These are phyloP conservation scores for Argentina anserina DNA, from an alignment of 306 rosid species.

Conservation along the genomic window DNA sequence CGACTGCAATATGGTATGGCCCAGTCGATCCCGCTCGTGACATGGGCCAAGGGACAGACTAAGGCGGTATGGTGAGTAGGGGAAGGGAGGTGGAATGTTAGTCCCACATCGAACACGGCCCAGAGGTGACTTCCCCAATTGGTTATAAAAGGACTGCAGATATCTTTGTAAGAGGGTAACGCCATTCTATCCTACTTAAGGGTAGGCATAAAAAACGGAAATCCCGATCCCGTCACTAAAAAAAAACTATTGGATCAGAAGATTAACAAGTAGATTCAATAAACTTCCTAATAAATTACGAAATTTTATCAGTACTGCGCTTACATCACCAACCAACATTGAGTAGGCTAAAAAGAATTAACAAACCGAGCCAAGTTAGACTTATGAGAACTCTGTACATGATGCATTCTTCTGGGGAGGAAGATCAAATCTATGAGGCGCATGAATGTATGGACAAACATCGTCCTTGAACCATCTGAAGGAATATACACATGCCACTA, in stretches of 20 bases:
- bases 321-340: not conserved
- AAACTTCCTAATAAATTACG: not conserved
- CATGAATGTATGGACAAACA: conserved; percentile 2
- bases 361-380: conserved; percentile 15
- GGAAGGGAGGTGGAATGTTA: too few relatives aligned
- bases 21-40: too few relatives aligned
- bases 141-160: too few relatives aligned
- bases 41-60: too few relatives aligned
- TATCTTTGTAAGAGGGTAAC: too few relatives aligned
- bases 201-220: too few relatives aligned
- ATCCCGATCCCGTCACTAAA: too few relatives aligned
- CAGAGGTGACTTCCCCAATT: too few relatives aligned
- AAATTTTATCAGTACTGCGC: not conserved
- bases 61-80: too few relatives aligned
- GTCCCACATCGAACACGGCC: too few relatives aligned
- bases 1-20: too few relatives aligned
- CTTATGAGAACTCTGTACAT: conserved; percentile 18
- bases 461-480: conserved; percentile 8
- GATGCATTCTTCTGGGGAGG: not conserved
- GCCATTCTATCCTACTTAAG: too few relatives aligned
- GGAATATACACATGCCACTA: conserved; percentile 14
- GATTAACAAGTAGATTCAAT: not conserved
- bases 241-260: not conserved
- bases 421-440: conserved; percentile 1
- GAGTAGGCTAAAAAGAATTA: conserved; percentile 9